phyloP scores from a whole-genome alignment of 148 eudicot species.

The Salicornia ramosissima region DNA sequence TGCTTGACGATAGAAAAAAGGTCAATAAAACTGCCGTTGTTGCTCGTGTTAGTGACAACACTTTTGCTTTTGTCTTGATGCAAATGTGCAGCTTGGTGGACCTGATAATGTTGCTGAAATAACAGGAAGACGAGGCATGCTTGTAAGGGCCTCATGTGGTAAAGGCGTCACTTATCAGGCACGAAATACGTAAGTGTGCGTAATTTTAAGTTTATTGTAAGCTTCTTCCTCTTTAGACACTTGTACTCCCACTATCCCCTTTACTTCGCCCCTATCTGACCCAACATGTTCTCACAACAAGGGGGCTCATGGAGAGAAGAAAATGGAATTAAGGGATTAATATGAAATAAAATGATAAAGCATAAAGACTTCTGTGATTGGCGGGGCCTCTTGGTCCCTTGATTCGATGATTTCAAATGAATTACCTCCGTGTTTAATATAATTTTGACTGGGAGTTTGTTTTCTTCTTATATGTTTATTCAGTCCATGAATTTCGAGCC shows the following conservation, averaged over 20 bases:
- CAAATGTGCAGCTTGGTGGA: slow-evolving; percentile 80
- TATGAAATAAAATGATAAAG: neutral
- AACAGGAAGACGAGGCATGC: slow-evolving; percentile 93
- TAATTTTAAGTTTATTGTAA: neutral
- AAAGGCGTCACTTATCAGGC: slow-evolving; percentile 95
- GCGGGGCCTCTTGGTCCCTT: neutral
- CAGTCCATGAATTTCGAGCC: too few relatives aligned
- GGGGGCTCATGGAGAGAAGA: too few relatives aligned
- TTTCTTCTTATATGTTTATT: too few relatives aligned
- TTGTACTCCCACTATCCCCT: too few relatives aligned
- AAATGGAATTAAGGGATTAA: too few relatives aligned
- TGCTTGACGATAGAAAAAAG: too few relatives aligned
- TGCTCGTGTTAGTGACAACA: neutral
- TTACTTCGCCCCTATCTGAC: too few relatives aligned
- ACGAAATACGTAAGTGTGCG: slow-evolving; percentile 78
- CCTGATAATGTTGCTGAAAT: slow-evolving; percentile 97
- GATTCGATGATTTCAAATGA: neutral
- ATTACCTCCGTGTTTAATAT: too few relatives aligned
- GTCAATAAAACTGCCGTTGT: neutral
- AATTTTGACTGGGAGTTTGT: too few relatives aligned
- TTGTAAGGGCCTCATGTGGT: slow-evolving; percentile 81
- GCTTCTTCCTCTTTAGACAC: neutral
- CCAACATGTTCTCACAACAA: too few relatives aligned
- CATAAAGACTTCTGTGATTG: neutral
- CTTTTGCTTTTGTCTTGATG: slow-evolving; percentile 5